A percentile compares a stretch with the other conserved stretches of the same genome.
Evolutionary conservation across 2,329 filamentous ascomycete genomes (phyloP).

Genomic region (Pestalotiopsis sp.): DNA sequence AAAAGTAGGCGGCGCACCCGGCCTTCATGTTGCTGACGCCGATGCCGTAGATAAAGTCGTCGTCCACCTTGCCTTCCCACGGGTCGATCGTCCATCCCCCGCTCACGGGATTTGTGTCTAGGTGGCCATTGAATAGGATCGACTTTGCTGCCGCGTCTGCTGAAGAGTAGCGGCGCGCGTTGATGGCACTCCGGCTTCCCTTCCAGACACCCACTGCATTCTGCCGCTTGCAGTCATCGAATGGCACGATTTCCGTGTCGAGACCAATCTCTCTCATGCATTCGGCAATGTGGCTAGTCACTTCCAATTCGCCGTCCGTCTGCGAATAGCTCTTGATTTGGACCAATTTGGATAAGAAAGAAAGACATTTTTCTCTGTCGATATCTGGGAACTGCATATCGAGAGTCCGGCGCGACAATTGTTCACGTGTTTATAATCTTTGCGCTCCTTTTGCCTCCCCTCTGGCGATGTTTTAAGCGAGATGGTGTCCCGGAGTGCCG

Average conservation of each 20-base stretch:
- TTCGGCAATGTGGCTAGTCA: slow-evolving; percentile 24
- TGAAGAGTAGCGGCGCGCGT: neutral
- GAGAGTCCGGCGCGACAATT: neutral
- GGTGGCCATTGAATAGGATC: slow-evolving; percentile 30
- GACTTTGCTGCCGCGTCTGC: slow-evolving; percentile 12
- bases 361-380: slow-evolving; percentile 24
- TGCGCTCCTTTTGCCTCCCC: neutral
- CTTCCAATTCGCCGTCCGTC: slow-evolving; percentile 28
- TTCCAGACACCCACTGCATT: slow-evolving; percentile 27
- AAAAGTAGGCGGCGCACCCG: slow-evolving; percentile 31
- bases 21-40: slow-evolving; percentile 33
- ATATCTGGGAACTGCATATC: slow-evolving; percentile 25
- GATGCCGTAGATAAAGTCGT: slow-evolving; percentile 30
- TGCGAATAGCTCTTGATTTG: slow-evolving; percentile 31
- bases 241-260: slow-evolving; percentile 23
- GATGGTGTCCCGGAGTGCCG: neutral
- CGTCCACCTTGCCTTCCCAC: slow-evolving; percentile 31
- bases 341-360: slow-evolving; percentile 25
- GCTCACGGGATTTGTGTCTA: slow-evolving; percentile 31
- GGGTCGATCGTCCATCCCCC: slow-evolving; percentile 32
- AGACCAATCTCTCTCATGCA: slow-evolving; percentile 25
- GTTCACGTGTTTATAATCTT: neutral
- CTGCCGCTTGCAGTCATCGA: slow-evolving; percentile 25
- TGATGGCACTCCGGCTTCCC: slow-evolving; percentile 8
- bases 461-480: neutral